These are phyloP conservation scores for Vitis hybrid DNA, from an alignment of 177 flowering plant genomes.

Conservation along the genomic window DNA sequence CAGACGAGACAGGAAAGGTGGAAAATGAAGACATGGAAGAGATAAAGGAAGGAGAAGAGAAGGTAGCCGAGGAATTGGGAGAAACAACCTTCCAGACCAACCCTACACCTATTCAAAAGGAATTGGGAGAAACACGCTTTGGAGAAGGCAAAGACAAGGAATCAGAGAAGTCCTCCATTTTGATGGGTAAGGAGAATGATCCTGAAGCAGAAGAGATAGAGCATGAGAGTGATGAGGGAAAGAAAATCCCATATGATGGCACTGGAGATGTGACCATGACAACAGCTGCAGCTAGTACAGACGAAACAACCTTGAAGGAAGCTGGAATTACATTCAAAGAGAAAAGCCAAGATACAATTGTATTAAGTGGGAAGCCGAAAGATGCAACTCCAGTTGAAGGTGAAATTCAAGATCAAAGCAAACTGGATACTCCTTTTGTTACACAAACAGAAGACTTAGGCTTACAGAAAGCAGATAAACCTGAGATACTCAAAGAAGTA, in stretches of 20 bases:
- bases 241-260: neutral
- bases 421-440: neutral
- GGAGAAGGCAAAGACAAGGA: constrained; percentile 6
- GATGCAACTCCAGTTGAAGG: constrained; percentile 6
- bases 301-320: constrained; percentile 7
- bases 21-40: constrained; percentile 6
- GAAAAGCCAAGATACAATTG: neutral
- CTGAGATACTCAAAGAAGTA: constrained; percentile 4
- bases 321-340: neutral
- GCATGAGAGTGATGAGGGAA: constrained; percentile 1
- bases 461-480: constrained; percentile 9
- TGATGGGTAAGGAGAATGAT: neutral
- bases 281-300: neutral
- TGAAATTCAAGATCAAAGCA: constrained; percentile 10
- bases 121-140: neutral
- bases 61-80: neutral
- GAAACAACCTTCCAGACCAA: no score
- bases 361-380: neutral
- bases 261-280: neutral
- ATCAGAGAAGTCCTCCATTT: neutral
- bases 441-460: constrained; percentile 8
- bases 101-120: no score
- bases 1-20: constrained; percentile 1
- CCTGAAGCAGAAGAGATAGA: constrained; percentile 9
- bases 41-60: constrained; percentile 1